Conservation (phyloP, 148 eudicot genomes). For the Agrostemma githago region DNA sequence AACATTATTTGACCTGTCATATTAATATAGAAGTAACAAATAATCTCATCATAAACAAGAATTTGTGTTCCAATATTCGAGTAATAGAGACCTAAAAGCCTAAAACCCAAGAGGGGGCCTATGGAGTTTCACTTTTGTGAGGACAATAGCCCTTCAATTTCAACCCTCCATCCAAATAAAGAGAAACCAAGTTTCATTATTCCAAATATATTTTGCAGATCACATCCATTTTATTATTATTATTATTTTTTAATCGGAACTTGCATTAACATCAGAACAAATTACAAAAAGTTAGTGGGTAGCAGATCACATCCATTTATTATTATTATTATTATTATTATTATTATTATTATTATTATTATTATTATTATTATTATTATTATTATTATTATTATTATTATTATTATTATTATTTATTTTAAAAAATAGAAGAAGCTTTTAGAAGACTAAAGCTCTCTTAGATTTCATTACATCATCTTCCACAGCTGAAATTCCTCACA, state of each 20-base stretch:
- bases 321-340: too few species aligned
- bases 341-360: background rate
- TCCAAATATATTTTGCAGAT: slow-evolving; percentile 10
- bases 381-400: background rate
- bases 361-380: background rate
- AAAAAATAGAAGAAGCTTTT: slow-evolving; percentile 23
- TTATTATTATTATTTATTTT: background rate
- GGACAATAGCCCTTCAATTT: slow-evolving; percentile 1
- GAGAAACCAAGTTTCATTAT: slow-evolving; percentile 13
- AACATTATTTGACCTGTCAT: too few species aligned
- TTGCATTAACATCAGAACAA: too few species aligned
- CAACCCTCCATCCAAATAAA: slow-evolving; percentile 4
- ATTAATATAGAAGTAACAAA: too few species aligned
- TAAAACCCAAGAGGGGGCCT: background rate
- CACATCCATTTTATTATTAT: slow-evolving; percentile 2
- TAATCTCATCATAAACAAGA: too few species aligned
- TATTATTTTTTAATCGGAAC: too few species aligned
- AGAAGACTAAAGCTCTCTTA: slow-evolving; percentile 36
- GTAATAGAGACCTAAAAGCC: too few species aligned
- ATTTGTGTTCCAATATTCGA: too few species aligned
- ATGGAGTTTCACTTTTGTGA: background rate
- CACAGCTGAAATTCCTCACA: background rate
- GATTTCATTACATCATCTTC: slow-evolving; percentile 11
- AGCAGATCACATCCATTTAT: background rate
- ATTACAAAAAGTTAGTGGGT: too few species aligned